These are phyloP conservation scores for Penicillium alfredii DNA, from an alignment of 495 filamentous ascomycete genomes.

Conservation along the genomic window DNA sequence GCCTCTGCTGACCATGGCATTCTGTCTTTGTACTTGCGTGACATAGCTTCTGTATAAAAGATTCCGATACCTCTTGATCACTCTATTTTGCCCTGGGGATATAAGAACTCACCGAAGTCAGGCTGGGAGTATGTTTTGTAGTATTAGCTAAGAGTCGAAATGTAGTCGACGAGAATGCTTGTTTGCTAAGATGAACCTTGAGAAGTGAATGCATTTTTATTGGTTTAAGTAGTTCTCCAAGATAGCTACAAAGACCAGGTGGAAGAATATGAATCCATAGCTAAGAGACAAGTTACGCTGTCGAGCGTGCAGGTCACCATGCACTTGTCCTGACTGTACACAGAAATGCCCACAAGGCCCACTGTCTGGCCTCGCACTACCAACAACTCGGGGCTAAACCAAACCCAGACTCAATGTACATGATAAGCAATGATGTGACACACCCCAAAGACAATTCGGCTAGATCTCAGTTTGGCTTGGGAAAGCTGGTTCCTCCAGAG, in stretches of 20 bases:
- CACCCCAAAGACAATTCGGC: too few species aligned
- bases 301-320: constrained; percentile 7
- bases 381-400: background rate
- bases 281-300: constrained; percentile 6
- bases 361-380: too few species aligned
- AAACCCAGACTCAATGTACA: too few species aligned
- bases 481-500: constrained; percentile 27
- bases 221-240: too few species aligned
- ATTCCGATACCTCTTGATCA: constrained; percentile 15
- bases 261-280: constrained; percentile 2
- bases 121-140: too few species aligned
- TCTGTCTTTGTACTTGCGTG: constrained; percentile 20
- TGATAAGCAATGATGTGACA: too few species aligned
- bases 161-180: too few species aligned
- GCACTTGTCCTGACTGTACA: constrained; percentile 15
- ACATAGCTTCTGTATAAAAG: constrained; percentile 31
- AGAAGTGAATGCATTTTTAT: too few species aligned
- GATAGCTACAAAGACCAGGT: background rate
- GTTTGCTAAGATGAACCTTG: too few species aligned
- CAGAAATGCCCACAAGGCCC: background rate
- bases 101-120: too few species aligned
- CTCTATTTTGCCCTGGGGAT: too few species aligned
- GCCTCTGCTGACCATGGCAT: constrained; percentile 18
- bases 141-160: too few species aligned
- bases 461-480: constrained; percentile 23